Evolutionary conservation across 306 rosid species (phyloP).

Genomic region (Quillaja saponaria): DNA sequence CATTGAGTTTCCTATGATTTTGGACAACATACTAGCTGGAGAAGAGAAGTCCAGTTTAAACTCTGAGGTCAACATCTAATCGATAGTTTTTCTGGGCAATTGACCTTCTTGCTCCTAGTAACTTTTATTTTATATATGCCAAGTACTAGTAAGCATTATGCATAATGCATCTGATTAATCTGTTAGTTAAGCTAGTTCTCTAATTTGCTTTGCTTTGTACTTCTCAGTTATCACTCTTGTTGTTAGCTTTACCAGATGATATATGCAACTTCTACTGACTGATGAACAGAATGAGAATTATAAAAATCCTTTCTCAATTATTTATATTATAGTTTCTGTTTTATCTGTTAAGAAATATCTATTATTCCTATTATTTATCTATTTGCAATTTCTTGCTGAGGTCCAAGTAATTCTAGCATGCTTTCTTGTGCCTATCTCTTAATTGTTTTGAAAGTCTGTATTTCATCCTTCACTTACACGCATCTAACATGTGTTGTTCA

Average conservation of each 20-base stretch:
- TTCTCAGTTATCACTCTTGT: background rate
- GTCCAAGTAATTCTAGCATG: background rate
- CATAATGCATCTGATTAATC: slow-evolving; percentile 13
- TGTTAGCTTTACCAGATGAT: too few relatives aligned
- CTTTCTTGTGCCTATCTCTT: slow-evolving; percentile 12
- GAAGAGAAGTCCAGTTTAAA: slow-evolving; percentile 51
- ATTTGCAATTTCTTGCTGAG: slow-evolving; percentile 1
- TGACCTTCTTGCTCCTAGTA: slow-evolving; percentile 11
- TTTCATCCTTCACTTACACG: slow-evolving; percentile 6
- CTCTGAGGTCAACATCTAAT: slow-evolving; percentile 64
- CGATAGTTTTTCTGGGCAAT: background rate
- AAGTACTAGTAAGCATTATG: background rate
- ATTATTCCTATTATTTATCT: background rate
- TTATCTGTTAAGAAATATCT: slow-evolving; percentile 5
- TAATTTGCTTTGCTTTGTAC: slow-evolving; percentile 19
- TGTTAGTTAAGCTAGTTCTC: slow-evolving; percentile 18
- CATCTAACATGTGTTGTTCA: slow-evolving; percentile 36
- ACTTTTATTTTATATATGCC: slow-evolving; percentile 1
- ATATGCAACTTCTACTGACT: too few relatives aligned
- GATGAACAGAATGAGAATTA: background rate
- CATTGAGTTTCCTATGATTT: slow-evolving; percentile 76
- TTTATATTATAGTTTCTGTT: background rate
- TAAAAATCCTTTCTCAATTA: slow-evolving; percentile 6
- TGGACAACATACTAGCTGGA: slow-evolving; percentile 49
- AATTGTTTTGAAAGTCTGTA: slow-evolving; percentile 7